Conservation (phyloP, 2,329 filamentous ascomycete genomes). For the Drechslerella coelobrocha region DNA sequence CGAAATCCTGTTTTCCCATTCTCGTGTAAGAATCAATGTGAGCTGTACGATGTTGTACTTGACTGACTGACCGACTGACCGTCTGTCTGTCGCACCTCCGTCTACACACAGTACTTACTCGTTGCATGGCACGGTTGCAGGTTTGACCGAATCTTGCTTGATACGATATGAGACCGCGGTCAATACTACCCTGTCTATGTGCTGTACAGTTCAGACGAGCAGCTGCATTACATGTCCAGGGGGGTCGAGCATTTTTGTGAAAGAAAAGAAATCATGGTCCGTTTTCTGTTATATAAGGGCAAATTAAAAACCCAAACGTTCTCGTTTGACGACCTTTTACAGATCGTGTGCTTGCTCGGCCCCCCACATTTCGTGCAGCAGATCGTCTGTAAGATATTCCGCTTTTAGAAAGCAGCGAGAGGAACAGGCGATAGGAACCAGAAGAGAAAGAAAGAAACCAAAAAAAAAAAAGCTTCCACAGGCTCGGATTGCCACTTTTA, state of each 20-base stretch:
- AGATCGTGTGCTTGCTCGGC: constrained; percentile 1
- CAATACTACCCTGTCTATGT: not conserved
- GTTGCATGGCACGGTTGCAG: no score
- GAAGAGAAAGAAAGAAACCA: constrained; percentile 2
- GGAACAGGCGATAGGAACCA: not conserved
- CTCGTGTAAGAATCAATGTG: not conserved
- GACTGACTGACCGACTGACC: no score
- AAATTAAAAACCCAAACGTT: no score
- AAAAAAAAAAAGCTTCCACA: constrained; percentile 15
- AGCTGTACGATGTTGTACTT: not conserved
- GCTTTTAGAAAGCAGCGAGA: constrained; percentile 36
- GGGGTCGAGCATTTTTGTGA: no score
- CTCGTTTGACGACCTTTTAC: not conserved
- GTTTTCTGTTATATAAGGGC: no score
- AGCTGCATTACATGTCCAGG: not conserved
- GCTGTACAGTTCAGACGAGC: not conserved
- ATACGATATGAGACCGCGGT: not conserved
- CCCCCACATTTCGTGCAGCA: constrained; percentile 44
- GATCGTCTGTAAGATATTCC: constrained; percentile 48
- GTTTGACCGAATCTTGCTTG: not conserved
- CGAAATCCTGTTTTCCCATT: constrained; percentile 1
- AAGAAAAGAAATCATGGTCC: no score
- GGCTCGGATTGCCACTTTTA: constrained; percentile 45
- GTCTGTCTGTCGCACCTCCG: no score
- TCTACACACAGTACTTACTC: no score